Evolutionary conservation across 768 basidiomycete genomes (phyloP), one percentile per base, ranked within the genome.

Genomic region (Cyclocybe aegerita): DNA sequence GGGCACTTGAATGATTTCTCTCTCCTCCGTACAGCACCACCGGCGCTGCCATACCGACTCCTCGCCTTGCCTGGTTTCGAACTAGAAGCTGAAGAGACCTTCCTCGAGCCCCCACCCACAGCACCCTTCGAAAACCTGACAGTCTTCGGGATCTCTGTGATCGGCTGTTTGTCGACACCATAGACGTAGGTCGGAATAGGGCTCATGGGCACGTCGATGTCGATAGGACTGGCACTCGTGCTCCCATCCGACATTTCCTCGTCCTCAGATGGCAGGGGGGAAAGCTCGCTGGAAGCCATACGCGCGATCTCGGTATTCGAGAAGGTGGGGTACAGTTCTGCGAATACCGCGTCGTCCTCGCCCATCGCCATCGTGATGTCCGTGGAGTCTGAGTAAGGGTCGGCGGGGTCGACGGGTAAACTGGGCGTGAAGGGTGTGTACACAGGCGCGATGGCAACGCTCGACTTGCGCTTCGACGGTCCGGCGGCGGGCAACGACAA

Each of bases 1-100:
- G 77, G 77, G 61, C 78, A 82, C 50, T 69, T 73, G 65, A 67
- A 78, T 45, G 64, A 59, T 65, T 77, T 80, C 60, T 77, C 76
- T 43, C 76, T 52, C 52, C 63, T 61, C 54, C 62, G 54, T 12
- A 48, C 43, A 45, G 48, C 45, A 31, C n/a, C 17, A 10, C 34
- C 54, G 15, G 41, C 11, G 9, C 39, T 40, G 30, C 39, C 39
- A 38, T 15, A 29, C 15, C 49, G 48, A 15, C 30, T 38, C 31
- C 36, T 43, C 7, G 10, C 16, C 32, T 46, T 54, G 39, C 15
- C 23, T 2, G 43, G 35, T 35, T 50, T 54, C 4, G 39, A 41
- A 23, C 23, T 4, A 23, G 23, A 23, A 23, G 23, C 23, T 23
- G 16, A 12, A 12, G 33, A 37, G 46, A 15, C 32, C 40, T 46